Base-by-base conservation (phyloP, 1,139 yeast genomes). In the Sugiyamaella neomexicana region DNA sequence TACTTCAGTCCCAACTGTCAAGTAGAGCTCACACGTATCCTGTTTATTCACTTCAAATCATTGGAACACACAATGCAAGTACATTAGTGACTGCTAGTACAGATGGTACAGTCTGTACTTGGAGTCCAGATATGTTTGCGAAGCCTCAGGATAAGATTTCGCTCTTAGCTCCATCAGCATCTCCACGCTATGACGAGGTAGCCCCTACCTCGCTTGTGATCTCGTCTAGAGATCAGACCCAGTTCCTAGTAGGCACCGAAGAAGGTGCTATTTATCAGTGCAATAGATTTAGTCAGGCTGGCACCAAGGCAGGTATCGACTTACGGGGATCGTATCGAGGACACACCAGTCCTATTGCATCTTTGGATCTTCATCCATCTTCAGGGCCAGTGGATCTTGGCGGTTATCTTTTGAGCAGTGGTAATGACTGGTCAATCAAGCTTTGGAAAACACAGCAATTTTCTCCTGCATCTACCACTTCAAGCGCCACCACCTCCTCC, bases 211-310 rank as follows among this genome's bases (percentile, higher is more conserved):
- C 68, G 2, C 46, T 76, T 13, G 67, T 69, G 0, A 60, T 70
- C 16, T 58, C 70, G 2, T 60, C 68, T 2, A 60, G 68, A 13
- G 76, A 74, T 49, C 66, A 69, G 13, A 67, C 78, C 25, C 67
- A 67, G 39, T 63, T 79, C n/a, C 60, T 79, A 8, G 67, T 78
- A 7, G 80, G 80, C 1, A 67, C 80, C 15, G 79, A 77, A 55
- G 77, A 74, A 55, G 85, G 86, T 0, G 62, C 65, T n/a, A 67
- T 80, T 29, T 77, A 77, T 60, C 73, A 72, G 41, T 68, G 81
- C 23, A 64, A 71, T 58, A 60, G 75, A 60, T 62, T 71, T 60
- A 71, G 71, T 62, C 70, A 65, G 46, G 72, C 70, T 37, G 71
- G 70, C 25, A 46, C 69, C 37, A 61, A 65, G 17, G 71, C 76